Evolutionary conservation across 2,329 filamentous ascomycete genomes (phyloP), one percentile per base, ranked within the genome.

Genomic region (Aspergillus bombycis): DNA sequence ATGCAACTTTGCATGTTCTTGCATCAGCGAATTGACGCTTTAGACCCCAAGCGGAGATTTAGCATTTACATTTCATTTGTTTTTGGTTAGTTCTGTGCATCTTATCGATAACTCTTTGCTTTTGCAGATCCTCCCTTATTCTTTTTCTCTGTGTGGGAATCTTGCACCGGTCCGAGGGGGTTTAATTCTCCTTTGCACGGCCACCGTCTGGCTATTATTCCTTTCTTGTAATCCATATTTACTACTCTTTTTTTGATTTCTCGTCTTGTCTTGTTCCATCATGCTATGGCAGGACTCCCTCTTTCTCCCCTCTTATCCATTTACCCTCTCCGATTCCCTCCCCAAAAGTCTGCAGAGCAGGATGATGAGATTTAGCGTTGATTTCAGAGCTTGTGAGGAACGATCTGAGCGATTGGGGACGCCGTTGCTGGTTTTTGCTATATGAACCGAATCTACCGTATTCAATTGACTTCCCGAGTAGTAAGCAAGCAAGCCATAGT

Each of bases 61-160:
- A 70, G 69, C 72, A 72, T 72, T 67, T 65, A 62, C 54, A 36
- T 60, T 62, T 62, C 60, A 56, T 64, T 61, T 72, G 65, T 62
- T 58, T 43, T 59, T 59, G 57, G 57, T 41, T 59, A 52, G 32
- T 52, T 43, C 26, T 52, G 32, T 59, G 46, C 46, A 59, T 59
- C 57, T 28, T 59, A 41, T 28, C 50, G 46, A 43, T 34, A 52
- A 38, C 32, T 58, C 21, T 53, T 59, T 48, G n/a, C 56, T 48
- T 57, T 41, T 45, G 32, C 55, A 57, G 55, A 57, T 36, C 36
- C 52, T 54, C 52, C 55, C n/a, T 57, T 28, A 28, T 21, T 45
- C 46, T n/a, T 30, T 50, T 46, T 41, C 32, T 30, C 14, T 9
- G 21, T 19, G 43, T 7, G n/a, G 43, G 43, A 46, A 46, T 46